A percentile compares a stretch with the other conserved stretches of the same genome.
phyloP scores from a whole-genome alignment of 352 stramenopile species.

The Globisporangium polare region DNA sequence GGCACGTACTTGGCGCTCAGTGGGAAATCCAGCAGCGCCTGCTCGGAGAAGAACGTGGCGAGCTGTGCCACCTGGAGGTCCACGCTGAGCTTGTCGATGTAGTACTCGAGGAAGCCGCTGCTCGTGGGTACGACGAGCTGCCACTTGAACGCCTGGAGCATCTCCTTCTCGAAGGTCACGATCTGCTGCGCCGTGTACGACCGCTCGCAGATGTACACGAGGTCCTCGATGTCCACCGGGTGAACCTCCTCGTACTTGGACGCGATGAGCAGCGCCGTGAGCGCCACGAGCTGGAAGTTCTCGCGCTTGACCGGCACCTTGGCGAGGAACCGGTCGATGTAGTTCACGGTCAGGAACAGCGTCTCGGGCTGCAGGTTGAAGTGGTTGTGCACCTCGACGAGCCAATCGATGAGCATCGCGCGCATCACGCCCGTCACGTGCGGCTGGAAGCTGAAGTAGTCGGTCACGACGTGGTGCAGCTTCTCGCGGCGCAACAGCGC shows the following conservation, averaged over 20 bases:
- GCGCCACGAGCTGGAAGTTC: conserved; percentile 97
- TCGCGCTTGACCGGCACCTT: conserved; percentile 83
- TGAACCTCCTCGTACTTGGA: conserved; percentile 99
- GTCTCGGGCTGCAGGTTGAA: conserved; percentile 98
- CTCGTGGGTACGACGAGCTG: conserved; percentile 94
- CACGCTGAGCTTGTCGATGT: conserved; percentile 80
- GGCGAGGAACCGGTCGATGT: conserved; percentile 97
- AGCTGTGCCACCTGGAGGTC: conserved; percentile 39
- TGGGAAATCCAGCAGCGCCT: conserved; percentile 50
- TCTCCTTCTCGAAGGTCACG: conserved; percentile 89
- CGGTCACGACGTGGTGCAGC: conserved; percentile 39
- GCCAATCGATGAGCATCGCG: conserved; percentile 70
- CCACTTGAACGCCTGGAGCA: conserved; percentile 95
- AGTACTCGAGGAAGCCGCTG: conserved; percentile 95
- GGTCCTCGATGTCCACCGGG: conserved; percentile 94
- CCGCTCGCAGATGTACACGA: conserved; percentile 98
- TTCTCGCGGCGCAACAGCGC: conserved; percentile 40
- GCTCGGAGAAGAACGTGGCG: conserved; percentile 57
- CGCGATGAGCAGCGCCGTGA: conserved; percentile 95
- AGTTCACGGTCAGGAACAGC: conserved; percentile 97
- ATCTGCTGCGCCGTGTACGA: conserved; percentile 89
- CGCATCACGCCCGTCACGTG: conserved; percentile 60
- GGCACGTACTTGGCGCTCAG: conserved; percentile 45
- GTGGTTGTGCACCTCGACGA: conserved; percentile 96
- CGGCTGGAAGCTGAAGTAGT: conserved; percentile 51